Percentiles rank a stretch among this genome's conserved stretches.
These are phyloP conservation scores for Geosmithia putterillii DNA, from an alignment of 2,329 filamentous ascomycete species.

Conservation along the genomic window DNA sequence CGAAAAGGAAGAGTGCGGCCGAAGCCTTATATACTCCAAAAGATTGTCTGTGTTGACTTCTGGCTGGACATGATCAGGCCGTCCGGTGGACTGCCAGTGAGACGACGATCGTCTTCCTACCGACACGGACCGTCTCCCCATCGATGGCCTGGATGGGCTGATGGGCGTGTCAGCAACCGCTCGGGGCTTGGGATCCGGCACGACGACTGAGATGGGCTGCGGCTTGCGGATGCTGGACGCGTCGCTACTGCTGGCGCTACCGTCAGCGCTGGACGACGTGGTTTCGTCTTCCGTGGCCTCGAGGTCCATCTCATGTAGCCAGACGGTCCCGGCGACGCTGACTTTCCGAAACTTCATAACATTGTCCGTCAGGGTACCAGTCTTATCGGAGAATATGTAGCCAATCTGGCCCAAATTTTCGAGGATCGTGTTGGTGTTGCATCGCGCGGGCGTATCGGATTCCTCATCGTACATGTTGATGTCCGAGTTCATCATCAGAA, in stretches of 20 bases:
- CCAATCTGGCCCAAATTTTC: conserved; percentile 86
- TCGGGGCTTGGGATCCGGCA: conserved; percentile 14
- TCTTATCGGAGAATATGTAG: conserved; percentile 91
- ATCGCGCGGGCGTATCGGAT: conserved; percentile 75
- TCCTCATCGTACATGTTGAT: conserved; percentile 83
- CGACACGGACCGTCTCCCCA: conserved; percentile 7
- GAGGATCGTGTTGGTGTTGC: conserved; percentile 88
- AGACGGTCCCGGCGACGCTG: conserved; percentile 78
- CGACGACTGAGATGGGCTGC: conserved; percentile 13
- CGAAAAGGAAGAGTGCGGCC: conserved; percentile 67
- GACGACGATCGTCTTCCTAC: conserved; percentile 30
- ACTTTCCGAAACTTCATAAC: conserved; percentile 92
- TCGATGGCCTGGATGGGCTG: conserved; percentile 18
- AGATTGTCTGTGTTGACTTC: conserved; percentile 60
- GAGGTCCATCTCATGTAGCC: conserved; percentile 72
- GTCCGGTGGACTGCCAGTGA: conserved; percentile 34
- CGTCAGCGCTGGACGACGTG: conserved; percentile 4
- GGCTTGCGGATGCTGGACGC: conserved; percentile 13
- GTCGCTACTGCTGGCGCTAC: conserved; percentile 11
- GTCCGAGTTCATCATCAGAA: conserved; percentile 69
- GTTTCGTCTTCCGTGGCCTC: conserved; percentile 13
- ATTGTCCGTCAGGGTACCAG: conserved; percentile 87
- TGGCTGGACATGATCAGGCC: conserved; percentile 37
- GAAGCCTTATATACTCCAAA: conserved; percentile 61
- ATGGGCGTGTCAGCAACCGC: conserved; percentile 8